Percentiles rank a stretch among this genome's conserved stretches.
Evolutionary conservation across 2,329 filamentous ascomycete species (phyloP).

Genomic region (Aulographum hederae): DNA sequence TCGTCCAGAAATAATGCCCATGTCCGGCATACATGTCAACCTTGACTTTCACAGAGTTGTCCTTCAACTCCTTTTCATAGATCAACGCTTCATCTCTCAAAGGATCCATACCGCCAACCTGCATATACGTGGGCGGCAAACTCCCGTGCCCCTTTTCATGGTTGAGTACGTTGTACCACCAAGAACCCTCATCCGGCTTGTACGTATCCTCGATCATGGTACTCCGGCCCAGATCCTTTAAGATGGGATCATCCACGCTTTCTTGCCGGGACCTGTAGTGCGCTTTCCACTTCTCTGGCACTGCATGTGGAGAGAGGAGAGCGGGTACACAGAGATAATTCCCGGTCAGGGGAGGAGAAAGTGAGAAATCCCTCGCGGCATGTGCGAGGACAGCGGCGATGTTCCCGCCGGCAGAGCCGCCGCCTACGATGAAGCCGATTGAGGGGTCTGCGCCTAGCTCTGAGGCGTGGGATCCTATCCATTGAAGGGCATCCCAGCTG

Average conservation of each 20-base stretch:
- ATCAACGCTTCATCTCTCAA: slow-evolving; percentile 6
- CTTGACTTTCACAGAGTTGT: slow-evolving; percentile 5
- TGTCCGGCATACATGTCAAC: slow-evolving; percentile 6
- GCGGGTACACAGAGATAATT: slow-evolving; percentile 24
- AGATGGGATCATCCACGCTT: neutral
- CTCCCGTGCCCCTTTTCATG: neutral
- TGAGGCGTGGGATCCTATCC: too few relatives aligned
- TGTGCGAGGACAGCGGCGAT: slow-evolving; percentile 29
- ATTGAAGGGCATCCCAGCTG: slow-evolving; percentile 25
- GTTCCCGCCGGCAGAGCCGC: slow-evolving; percentile 33
- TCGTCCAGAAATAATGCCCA: slow-evolving; percentile 3
- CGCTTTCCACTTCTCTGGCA: neutral
- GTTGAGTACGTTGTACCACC: neutral
- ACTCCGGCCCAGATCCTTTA: neutral
- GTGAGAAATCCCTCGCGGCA: slow-evolving; percentile 20
- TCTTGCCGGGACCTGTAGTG: neutral
- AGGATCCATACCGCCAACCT: slow-evolving; percentile 6
- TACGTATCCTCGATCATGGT: neutral
- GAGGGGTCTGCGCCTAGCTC: slow-evolving; percentile 22
- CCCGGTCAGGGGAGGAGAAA: slow-evolving; percentile 25
- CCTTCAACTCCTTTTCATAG: slow-evolving; percentile 5
- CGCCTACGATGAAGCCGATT: slow-evolving; percentile 31
- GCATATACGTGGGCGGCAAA: slow-evolving; percentile 5
- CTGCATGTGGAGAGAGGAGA: neutral
- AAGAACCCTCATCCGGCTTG: neutral